Evolutionary conservation across 1,284 basidiomycete species (phyloP).

Genomic region (Ceratobasidium papillatum): DNA sequence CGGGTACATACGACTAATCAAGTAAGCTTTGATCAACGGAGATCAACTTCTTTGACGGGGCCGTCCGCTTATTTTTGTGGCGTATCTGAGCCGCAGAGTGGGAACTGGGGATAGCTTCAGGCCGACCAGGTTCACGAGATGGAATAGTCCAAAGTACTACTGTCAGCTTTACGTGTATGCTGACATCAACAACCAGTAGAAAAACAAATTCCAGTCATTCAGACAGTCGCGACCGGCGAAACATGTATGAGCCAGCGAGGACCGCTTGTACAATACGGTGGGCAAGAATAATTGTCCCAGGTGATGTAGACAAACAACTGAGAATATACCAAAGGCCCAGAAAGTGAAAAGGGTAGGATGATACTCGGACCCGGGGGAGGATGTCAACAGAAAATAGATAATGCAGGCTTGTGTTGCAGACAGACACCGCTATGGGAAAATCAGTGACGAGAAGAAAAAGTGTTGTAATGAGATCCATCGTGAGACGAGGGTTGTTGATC

Average conservation of each 20-base stretch:
- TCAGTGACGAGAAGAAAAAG: constrained; percentile 21
- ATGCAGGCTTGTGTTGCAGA: neutral
- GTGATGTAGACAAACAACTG: constrained; percentile 28
- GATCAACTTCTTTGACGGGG: neutral
- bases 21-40: constrained; percentile 3
- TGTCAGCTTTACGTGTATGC: neutral
- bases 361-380: neutral
- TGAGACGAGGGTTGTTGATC: constrained; percentile 23
- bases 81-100: neutral
- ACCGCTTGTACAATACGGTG: constrained; percentile 31
- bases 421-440: neutral
- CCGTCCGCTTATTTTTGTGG: neutral
- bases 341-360: neutral
- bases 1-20: neutral
- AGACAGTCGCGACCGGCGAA: neutral
- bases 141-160: neutral
- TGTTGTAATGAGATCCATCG: constrained; percentile 22
- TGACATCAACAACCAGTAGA: neutral
- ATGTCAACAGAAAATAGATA: constrained; percentile 10
- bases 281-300: constrained; percentile 33
- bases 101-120: neutral
- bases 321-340: neutral
- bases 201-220: neutral
- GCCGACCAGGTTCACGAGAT: too few relatives aligned
- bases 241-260: neutral